phyloP scores from a whole-genome alignment of 495 filamentous ascomycete species.

The Cercophora newfieldiana region DNA sequence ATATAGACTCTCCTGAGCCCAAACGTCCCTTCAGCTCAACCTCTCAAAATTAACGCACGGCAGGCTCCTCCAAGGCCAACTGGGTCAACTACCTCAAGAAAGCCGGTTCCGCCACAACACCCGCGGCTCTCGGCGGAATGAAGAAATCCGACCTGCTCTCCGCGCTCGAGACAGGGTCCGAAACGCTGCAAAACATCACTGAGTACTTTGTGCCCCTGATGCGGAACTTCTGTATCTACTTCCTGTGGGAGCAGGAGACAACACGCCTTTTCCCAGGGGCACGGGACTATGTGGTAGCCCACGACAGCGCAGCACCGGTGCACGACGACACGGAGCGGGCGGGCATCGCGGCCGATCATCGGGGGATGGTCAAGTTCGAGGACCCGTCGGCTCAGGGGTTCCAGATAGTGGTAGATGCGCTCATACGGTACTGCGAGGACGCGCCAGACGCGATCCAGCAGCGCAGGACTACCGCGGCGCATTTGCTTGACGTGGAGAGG shows the following conservation, averaged over 20 bases:
- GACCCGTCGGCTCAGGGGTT: constrained; percentile 3
- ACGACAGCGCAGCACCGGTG: constrained; percentile 12
- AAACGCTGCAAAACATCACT: constrained; percentile 19
- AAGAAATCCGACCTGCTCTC: constrained; percentile 9
- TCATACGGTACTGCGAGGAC: constrained; percentile 4
- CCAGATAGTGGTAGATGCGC: constrained; percentile 10
- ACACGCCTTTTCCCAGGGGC: neutral
- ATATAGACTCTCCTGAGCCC: too few relatives aligned
- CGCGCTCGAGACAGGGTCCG: constrained; percentile 12
- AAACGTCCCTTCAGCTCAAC: neutral
- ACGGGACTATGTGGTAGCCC: neutral
- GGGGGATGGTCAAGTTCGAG: constrained; percentile 17
- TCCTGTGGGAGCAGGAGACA: constrained; percentile 11
- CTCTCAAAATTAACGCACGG: neutral
- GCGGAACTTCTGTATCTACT: constrained; percentile 12
- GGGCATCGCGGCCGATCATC: constrained; percentile 11
- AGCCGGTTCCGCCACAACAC: neutral
- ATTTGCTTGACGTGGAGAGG: neutral
- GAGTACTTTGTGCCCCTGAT: constrained; percentile 17
- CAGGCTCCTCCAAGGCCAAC: neutral
- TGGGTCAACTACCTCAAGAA: constrained; percentile 11
- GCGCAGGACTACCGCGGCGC: neutral
- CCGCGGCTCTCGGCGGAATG: constrained; percentile 1
- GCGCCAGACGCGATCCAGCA: constrained; percentile 6
- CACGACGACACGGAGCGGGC: constrained; percentile 18